Conservation (phyloP, 2,329 filamentous ascomycete genomes). For the Penicillium sp. region DNA sequence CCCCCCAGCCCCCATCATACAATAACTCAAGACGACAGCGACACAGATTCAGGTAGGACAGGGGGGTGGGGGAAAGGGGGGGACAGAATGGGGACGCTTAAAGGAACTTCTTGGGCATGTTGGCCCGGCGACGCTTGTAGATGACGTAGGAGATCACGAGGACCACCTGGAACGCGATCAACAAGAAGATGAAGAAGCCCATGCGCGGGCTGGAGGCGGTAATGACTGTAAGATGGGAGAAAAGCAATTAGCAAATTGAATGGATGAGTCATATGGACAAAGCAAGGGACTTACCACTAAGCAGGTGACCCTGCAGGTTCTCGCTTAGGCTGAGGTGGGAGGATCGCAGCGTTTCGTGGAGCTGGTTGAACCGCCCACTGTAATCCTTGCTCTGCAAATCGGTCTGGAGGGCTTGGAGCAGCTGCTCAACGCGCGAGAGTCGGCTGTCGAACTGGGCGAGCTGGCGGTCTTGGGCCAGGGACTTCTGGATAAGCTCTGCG, state of each 20-base stretch:
- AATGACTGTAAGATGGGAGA: constrained; percentile 44
- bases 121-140: constrained; percentile 76
- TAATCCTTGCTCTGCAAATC: constrained; percentile 60
- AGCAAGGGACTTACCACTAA: constrained; percentile 47
- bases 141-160: constrained; percentile 67
- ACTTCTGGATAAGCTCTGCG: constrained; percentile 50
- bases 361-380: constrained; percentile 52
- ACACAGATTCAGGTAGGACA: background rate
- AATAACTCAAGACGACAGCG: background rate
- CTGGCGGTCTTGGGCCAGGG: constrained; percentile 35
- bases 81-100: constrained; percentile 42
- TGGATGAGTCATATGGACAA: background rate
- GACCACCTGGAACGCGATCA: constrained; percentile 72
- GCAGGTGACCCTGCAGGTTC: constrained; percentile 52
- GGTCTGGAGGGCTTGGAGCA: constrained; percentile 51
- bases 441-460: constrained; percentile 35
- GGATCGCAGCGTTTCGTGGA: constrained; percentile 55
- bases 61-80: background rate
- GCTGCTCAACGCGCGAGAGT: constrained; percentile 55
- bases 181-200: constrained; percentile 64
- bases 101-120: constrained; percentile 88
- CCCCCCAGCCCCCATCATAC: background rate
- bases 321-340: constrained; percentile 55
- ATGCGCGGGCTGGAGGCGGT: constrained; percentile 57
- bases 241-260: constrained; percentile 3